Percentiles rank a stretch among this genome's conserved stretches.
These are phyloP conservation scores for Cladosporium halotolerans DNA, from an alignment of 2,329 filamentous ascomycete species.

Conservation along the genomic window DNA sequence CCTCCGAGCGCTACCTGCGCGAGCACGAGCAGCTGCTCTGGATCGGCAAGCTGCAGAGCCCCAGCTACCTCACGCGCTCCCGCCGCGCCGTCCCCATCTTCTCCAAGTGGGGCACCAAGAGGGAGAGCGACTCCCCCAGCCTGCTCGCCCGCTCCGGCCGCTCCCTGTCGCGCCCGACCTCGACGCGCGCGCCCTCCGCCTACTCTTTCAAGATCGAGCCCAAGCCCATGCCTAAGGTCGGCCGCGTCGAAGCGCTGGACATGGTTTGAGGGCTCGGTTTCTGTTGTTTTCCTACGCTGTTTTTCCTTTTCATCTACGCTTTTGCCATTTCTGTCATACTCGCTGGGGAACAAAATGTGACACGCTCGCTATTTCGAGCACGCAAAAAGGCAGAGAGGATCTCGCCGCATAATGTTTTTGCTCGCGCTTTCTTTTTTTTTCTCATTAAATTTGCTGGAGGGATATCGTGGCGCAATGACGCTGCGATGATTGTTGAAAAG, in stretches of 20 bases:
- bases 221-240: constrained; percentile 1
- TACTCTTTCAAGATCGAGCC: constrained; percentile 13
- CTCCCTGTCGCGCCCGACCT: background rate
- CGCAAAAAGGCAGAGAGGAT: background rate
- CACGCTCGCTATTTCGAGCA: background rate
- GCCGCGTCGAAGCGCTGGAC: constrained; percentile 8
- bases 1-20: constrained; percentile 53
- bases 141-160: constrained; percentile 9
- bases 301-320: background rate
- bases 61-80: constrained; percentile 14
- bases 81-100: constrained; percentile 9
- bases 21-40: constrained; percentile 28
- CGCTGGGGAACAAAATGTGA: background rate
- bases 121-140: constrained; percentile 10
- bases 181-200: constrained; percentile 5
- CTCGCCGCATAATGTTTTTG: background rate
- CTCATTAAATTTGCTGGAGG: background rate
- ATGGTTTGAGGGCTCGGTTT: constrained; percentile 3
- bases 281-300: background rate
- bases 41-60: constrained; percentile 19
- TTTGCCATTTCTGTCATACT: background rate
- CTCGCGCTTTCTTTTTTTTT: background rate
- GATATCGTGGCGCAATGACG: background rate
- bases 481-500: background rate
- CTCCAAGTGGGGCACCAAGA: constrained; percentile 9